Base-by-base conservation (phyloP, 257 asterid genomes). In the Solanum sitiens region DNA sequence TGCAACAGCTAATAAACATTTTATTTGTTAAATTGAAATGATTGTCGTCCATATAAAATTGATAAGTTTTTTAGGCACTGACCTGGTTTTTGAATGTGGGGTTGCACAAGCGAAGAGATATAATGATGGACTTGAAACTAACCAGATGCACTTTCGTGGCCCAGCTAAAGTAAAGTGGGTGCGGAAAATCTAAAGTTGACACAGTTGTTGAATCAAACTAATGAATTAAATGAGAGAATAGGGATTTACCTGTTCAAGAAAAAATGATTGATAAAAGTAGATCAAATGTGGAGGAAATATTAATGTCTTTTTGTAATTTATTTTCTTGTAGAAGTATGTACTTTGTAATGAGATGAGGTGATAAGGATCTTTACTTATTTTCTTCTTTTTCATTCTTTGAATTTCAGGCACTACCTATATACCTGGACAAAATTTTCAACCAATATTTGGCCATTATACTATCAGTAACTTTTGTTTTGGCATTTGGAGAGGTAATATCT, bases 321-420 rank as follows among this genome's bases (percentile, higher is more conserved):
- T 77, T 40, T 47, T 27, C 56, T 39, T 23, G 9, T 89, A 80
- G 44, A 50, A 44, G 84, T 77, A 77, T 82, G 70, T 30, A 30
- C 7, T 32, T 33, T 63, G 50, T 27, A 53, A 27, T 59, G 88
- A 72, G 56, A 11, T 44, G 39, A 76, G 85, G 23, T 18, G 59
- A 70, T 30, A 23, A 47, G 7, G 44, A 32, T 82, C 85, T 80
- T 47, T 80, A 27, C 68, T 79, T 79, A 9, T 45, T 8, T 50
- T 59, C 37, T 33, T 23, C 70, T 47, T 87, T 83, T 85, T 74
- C 25, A 59, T 23, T 83, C 32, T 27, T 75, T 91, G 87, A 88
- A 92, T 82, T 93, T 92, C 95, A 97, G 99, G 99, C 99, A 72
- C 98, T 97, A 87, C 99, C 98, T 5, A 88, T 97, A 89, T 97